Evolutionary conservation across 495 filamentous ascomycete genomes (phyloP), one percentile per base, ranked within the genome.

Genomic region (Annulohypoxylon moriforme): DNA sequence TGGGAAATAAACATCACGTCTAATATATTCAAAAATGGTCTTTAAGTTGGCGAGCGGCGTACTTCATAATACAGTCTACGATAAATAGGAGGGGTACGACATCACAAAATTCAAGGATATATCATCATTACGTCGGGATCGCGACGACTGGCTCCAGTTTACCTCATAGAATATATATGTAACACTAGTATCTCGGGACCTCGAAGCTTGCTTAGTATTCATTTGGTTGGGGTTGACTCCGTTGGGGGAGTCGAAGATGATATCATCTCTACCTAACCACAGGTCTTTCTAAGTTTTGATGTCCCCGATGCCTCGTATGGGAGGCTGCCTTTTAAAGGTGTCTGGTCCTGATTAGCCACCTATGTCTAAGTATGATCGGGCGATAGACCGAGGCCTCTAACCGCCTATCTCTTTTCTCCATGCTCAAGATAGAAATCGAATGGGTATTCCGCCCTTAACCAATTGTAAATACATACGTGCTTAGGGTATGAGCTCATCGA

Each of bases 111-210:
- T 60, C 6, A 13, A 56, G 11, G 57, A 56, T 68, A 60, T 24
- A 53, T 33, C 50, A 53, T 55, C 49, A 55, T 60, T 46, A 59
- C 50, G 58, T 46, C 29, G 60, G 61, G 29, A 65, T 65, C 60
- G 60, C 31, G 27, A 29, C 44, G 22, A 18, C 64, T 11, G 36
- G 61, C 60, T 65, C 31, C 16, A 11, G 40, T 29, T 64, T 65
- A 47, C 36, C n/a, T 40, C 29, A 58, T 65, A 65, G 46, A 69
- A 36, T 18, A 40, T 22, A 53, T 57, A 44, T 69, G 66, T 58
- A 55, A 49, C 57, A 69, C 36, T 56, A 53, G 50, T 16, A 20
- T 50, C 14, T 44, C 42, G 44, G 44, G 44, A 60, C 59, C 29
- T 55, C 7, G 14, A 31, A 31, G 13, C 25, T 53, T 16, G 24